Conservation (phyloP, 306 rosid genomes). For the Rosa lucieae region DNA sequence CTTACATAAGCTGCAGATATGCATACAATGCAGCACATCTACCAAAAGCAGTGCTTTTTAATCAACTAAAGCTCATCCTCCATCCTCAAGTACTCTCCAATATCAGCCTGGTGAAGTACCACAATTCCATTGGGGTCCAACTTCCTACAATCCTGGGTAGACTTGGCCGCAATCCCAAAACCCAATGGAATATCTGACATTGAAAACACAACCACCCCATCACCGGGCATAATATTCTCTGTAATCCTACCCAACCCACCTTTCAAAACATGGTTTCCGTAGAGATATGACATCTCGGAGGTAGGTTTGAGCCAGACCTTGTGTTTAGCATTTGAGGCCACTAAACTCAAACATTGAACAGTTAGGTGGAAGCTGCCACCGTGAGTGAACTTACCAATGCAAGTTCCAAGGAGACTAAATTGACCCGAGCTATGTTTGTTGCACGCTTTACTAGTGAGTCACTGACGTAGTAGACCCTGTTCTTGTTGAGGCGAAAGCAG, state of each 20-base stretch:
- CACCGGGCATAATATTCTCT: conserved; percentile 68
- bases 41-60: neutral
- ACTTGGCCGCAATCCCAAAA: conserved; percentile 82
- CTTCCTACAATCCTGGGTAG: conserved; percentile 93
- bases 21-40: neutral
- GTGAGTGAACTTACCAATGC: conserved; percentile 87
- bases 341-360: conserved; percentile 53
- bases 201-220: conserved; percentile 85
- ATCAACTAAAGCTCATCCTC: conserved; percentile 78
- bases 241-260: conserved; percentile 86
- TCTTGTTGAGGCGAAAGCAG: conserved; percentile 90
- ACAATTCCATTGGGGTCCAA: conserved; percentile 87
- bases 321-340: conserved; percentile 81
- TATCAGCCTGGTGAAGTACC: conserved; percentile 83
- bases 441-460: conserved; percentile 88
- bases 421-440: conserved; percentile 66
- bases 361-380: conserved; percentile 85
- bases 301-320: conserved; percentile 93
- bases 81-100: conserved; percentile 92
- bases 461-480: conserved; percentile 67
- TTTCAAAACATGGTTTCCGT: conserved; percentile 85
- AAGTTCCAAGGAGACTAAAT: conserved; percentile 71
- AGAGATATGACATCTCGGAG: conserved; percentile 83
- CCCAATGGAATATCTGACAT: conserved; percentile 92
- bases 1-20: neutral